Evolutionary conservation across 2,329 filamentous ascomycete genomes (phyloP).

Genomic region (Talaromyces rugulosus): DNA sequence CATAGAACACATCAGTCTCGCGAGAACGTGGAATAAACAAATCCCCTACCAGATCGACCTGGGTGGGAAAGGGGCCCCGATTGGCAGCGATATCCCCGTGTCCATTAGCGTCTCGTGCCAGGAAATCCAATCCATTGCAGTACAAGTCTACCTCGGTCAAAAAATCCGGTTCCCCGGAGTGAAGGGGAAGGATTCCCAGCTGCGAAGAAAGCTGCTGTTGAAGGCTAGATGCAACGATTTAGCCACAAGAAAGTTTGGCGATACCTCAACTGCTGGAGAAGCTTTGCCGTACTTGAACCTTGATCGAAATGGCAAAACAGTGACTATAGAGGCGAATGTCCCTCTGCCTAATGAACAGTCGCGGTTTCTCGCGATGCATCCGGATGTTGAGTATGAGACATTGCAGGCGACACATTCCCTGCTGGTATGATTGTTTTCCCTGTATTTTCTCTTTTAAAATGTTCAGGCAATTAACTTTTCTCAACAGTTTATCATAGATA

Average conservation of each 20-base stretch:
- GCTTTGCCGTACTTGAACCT: not conserved
- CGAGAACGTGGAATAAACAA: constrained; percentile 9
- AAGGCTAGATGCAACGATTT: constrained; percentile 9
- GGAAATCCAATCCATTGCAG: constrained; percentile 3
- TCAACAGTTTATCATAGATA: constrained; percentile 8
- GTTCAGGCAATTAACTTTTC: not conserved
- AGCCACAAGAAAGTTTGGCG: constrained; percentile 5
- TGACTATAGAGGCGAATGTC: not conserved
- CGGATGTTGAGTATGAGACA: constrained; percentile 9
- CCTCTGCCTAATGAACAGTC: constrained; percentile 4
- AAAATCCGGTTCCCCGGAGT: constrained; percentile 5
- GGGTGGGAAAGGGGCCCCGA: constrained; percentile 5
- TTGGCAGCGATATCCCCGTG: constrained; percentile 8
- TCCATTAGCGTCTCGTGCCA: not conserved
- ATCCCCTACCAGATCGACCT: constrained; percentile 7
- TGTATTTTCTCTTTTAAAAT: not conserved
- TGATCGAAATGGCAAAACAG: not conserved
- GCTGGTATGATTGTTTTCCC: not conserved
- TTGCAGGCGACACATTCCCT: constrained; percentile 6
- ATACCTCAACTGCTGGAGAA: not conserved
- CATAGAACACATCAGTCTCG: constrained; percentile 6
- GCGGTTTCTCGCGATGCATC: constrained; percentile 2
- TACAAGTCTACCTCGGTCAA: constrained; percentile 8
- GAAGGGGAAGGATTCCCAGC: constrained; percentile 1
- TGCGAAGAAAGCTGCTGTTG: constrained; percentile 8